Percentiles rank a stretch among this genome's conserved stretches.
phyloP scores from a whole-genome alignment of 148 eudicot species.

The Spergularia bocconei region DNA sequence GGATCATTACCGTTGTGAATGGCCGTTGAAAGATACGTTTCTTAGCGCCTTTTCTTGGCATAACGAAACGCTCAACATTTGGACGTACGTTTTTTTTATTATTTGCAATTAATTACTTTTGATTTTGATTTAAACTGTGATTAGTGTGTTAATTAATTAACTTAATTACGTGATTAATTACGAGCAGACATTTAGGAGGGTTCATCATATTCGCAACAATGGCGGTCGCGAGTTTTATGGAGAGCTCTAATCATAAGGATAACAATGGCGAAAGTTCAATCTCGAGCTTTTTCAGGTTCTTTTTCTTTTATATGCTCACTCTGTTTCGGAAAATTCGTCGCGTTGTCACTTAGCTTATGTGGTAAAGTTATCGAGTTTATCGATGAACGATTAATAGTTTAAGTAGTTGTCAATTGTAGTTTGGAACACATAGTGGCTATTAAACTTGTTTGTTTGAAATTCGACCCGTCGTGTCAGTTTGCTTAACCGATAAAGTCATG shows the following conservation, averaged over 20 bases:
- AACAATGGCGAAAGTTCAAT: conserved; percentile 32
- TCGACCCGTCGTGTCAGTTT: no score
- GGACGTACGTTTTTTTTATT: conserved; percentile 62
- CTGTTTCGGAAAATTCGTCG: no score
- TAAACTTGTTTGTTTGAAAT: no score
- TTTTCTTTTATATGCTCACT: background rate
- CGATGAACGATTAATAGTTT: no score
- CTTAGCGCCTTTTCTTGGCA: conserved; percentile 77
- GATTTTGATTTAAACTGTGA: background rate
- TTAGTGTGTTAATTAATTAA: background rate
- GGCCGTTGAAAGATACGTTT: conserved; percentile 81
- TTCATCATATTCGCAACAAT: conserved; percentile 60
- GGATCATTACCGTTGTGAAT: conserved; percentile 82
- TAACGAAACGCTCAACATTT: conserved; percentile 86
- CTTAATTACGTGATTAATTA: background rate
- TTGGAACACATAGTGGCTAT: no score
- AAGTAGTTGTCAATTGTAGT: no score
- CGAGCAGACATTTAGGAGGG: conserved; percentile 72
- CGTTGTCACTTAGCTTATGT: no score
- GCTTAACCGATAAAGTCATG: no score
- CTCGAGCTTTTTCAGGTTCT: conserved; percentile 47
- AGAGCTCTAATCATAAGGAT: conserved; percentile 21
- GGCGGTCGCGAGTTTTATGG: conserved; percentile 54
- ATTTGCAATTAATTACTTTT: background rate
- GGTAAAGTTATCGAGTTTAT: no score